Base-by-base conservation (phyloP, 352 stramenopile species). In the Phytophthora rubi region DNA sequence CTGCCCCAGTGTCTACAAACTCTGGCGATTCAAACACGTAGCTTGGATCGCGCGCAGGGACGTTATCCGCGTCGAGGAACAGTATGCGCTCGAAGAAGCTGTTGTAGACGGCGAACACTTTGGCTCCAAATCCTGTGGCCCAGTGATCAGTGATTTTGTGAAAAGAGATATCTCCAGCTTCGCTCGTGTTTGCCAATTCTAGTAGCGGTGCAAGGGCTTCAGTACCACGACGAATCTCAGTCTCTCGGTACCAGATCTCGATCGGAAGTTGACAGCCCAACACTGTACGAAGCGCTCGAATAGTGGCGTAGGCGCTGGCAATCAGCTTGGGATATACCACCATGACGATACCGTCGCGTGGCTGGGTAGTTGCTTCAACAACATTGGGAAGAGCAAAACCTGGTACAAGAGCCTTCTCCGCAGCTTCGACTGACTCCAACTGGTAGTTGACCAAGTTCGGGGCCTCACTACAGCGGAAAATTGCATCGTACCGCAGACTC, bases 31-130 rank as follows among this genome's bases (percentile, higher is more conserved):
- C 62, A 70, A 88, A 88, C 8, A 88, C 49, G 28, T 78, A 85
- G 5, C 70, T 79, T 56, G 82, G 80, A 28, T 90, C 76, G 15
- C 49, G 59, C 30, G 59, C 73, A 6, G 75, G 77, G 21, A 82
- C 57, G 56, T 90, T 89, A 59, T 89, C 82, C 15, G 78, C 76
- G 55, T 88, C 81, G 35, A 89, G 65, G 45, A 89, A 83, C 32
- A 86, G 44, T 35, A 87, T 53, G 16, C 78, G 66, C 13, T 78
- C 71, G 26, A 88, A 62, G 9, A 79, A 73, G 15, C 71, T 83
- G 56, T 81, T 73, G 59, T 73, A 65, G 18, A 89, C 60, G 26
- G 77, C 77, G 56, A 81, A 73, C 3, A 85, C 62, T 67, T 89
- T 89, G 21, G 80, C 70, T 39, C 71, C 68, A 68, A 88, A 88